Evolutionary conservation across 176 grass and related monocot species (phyloP).

Genomic region (Elymus sibiricus): DNA sequence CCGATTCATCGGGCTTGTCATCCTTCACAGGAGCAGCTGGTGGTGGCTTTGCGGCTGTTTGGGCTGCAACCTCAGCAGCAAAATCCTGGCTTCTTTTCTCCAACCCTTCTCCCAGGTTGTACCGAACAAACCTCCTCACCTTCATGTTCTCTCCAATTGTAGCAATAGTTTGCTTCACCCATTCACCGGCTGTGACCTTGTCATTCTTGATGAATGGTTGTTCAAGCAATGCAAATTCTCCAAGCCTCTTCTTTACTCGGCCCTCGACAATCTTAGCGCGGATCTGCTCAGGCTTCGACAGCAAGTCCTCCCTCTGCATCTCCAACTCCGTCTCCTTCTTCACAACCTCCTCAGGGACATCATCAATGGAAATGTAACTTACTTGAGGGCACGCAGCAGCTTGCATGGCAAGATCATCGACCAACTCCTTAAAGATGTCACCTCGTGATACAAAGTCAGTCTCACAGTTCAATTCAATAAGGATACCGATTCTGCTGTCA

Average conservation of each 20-base stretch:
- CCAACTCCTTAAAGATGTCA: constrained; percentile 86
- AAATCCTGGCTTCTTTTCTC: constrained; percentile 97
- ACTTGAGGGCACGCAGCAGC: constrained; percentile 94
- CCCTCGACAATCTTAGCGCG: constrained; percentile 94
- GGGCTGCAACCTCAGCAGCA: constrained; percentile 93
- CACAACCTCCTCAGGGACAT: constrained; percentile 80
- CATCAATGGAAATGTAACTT: constrained; percentile 67
- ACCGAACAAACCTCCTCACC: constrained; percentile 84
- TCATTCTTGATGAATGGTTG: constrained; percentile 99
- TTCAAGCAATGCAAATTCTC: constrained; percentile 88
- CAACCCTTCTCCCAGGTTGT: constrained; percentile 94
- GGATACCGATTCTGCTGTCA: constrained; percentile 84
- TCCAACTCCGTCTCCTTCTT: constrained; percentile 92
- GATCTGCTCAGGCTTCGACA: constrained; percentile 82
- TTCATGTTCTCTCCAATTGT: constrained; percentile 95
- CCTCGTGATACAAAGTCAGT: constrained; percentile 99
- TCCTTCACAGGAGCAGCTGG: constrained; percentile 38
- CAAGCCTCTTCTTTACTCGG: constrained; percentile 83
- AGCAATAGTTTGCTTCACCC: constrained; percentile 90
- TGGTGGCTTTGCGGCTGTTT: constrained; percentile 52
- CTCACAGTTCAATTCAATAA: constrained; percentile 97
- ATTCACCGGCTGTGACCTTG: constrained; percentile 85
- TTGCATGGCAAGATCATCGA: constrained; percentile 98
- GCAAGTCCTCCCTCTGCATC: constrained; percentile 92
- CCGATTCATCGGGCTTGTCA: constrained; percentile 54